Conservation (phyloP, 352 stramenopile species). For the Phytopythium delawarense region DNA sequence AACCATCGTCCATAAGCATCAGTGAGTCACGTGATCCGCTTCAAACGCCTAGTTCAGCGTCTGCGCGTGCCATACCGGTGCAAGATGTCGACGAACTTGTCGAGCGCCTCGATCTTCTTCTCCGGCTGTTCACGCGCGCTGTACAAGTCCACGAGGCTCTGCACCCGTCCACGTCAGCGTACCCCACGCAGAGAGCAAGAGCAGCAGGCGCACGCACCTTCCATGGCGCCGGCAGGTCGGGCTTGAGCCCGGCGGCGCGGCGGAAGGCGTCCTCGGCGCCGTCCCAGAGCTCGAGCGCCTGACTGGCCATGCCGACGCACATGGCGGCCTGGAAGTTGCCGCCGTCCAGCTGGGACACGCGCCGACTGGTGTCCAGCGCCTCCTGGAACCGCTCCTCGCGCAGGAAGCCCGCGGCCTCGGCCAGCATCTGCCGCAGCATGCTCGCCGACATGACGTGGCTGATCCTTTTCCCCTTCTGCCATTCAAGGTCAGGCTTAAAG, state of each 20-base stretch:
- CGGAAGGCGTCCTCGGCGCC: constrained; percentile 67
- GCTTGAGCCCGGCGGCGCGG: constrained; percentile 62
- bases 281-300: constrained; percentile 71
- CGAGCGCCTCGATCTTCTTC: constrained; percentile 63
- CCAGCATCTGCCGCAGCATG: constrained; percentile 76
- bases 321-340: constrained; percentile 84
- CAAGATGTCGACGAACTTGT: constrained; percentile 74
- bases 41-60: background rate
- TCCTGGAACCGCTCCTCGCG: constrained; percentile 75
- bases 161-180: constrained; percentile 6
- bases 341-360: constrained; percentile 72
- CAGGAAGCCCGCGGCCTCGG: constrained; percentile 62
- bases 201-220: constrained; percentile 37
- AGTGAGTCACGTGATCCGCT: background rate
- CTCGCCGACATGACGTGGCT: constrained; percentile 41
- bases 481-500: too few species aligned
- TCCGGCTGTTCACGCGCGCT: constrained; percentile 38
- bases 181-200: background rate
- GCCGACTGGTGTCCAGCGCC: constrained; percentile 55
- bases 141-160: constrained; percentile 79
- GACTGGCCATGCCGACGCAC: constrained; percentile 72
- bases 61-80: constrained; percentile 29
- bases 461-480: background rate
- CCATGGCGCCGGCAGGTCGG: constrained; percentile 69
- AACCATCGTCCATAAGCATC: background rate